Evolutionary conservation across 192 early-diverging fungal genomes (phyloP).

Genomic region (Backusella psychrophila): DNA sequence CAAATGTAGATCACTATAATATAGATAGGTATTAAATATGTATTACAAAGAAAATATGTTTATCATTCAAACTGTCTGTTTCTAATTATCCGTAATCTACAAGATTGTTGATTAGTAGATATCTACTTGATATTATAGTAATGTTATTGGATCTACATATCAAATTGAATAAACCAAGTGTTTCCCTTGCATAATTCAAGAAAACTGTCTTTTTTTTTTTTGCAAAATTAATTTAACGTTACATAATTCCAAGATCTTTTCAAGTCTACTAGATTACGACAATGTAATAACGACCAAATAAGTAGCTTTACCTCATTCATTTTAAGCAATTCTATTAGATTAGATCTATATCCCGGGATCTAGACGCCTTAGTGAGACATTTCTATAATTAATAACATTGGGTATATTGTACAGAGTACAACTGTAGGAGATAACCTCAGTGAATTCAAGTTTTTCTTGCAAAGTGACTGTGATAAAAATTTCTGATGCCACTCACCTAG

Average conservation of each 20-base stretch:
- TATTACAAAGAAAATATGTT: neutral
- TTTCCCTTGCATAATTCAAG: neutral
- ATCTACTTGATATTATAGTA: neutral
- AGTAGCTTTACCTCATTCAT: neutral
- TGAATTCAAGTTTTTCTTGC: neutral
- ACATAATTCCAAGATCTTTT: neutral
- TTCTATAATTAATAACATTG: neutral
- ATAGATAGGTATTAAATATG: neutral
- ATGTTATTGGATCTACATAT: neutral
- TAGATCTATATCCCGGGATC: neutral
- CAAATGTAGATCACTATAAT: neutral
- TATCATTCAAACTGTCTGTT: neutral
- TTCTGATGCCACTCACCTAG: neutral
- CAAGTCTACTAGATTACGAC: neutral
- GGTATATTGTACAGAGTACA: neutral
- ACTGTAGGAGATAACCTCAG: neutral
- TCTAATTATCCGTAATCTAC: neutral
- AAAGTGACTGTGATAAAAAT: conserved; percentile 3
- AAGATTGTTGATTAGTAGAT: neutral
- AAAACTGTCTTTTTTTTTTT: neutral
- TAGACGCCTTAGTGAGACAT: neutral
- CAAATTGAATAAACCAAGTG: neutral
- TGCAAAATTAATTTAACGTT: neutral
- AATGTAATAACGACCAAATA: neutral
- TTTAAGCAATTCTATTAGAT: neutral